Base-by-base conservation (phyloP, 176 grass and related monocot genomes). In the Ananas comosus region DNA sequence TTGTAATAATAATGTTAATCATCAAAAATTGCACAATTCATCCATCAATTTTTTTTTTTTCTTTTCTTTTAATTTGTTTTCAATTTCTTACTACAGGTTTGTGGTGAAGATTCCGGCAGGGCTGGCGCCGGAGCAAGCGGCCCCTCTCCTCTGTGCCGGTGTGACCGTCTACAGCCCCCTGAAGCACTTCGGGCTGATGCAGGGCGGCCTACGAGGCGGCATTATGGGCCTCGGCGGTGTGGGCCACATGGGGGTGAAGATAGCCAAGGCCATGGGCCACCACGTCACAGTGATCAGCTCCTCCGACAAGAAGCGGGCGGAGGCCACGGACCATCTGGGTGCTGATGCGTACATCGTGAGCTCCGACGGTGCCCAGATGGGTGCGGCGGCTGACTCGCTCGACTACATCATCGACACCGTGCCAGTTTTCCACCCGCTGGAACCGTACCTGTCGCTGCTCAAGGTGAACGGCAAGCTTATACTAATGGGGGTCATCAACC, bases 361-460 rank as follows among this genome's bases (percentile, higher is more conserved):
- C 82, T 86, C 94, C 50, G 89, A 93, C 70, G 64, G 18, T 21
- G 80, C 42, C 10, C 69, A 80, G 21, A 91, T 99, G 84, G 87
- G 50, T 1, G 67, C 89, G 6, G 82, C 72, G 9, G 70, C 48
- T 10, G 87, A 90, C 75, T 82, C 79, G 9, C 77, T 99, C 11
- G 94, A 99, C 76, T 99, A 99, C 84, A 90, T 99, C 78, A 91
- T 99, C 77, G 85, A 99, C 85, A 99, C 94, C 2, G 80, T 99
- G 51, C 94, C 94, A 12, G 94, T 21, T 18, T 73, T 83, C 24
- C 94, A 99, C 75, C 89, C 94, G 8, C 63, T 99, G 33, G 94
- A 88, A 51, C 94, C 89, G 0, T 99, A 91, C 84, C 89, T 99
- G 17, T 57, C 87, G 48, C 72, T 99, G 72, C 94, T 99, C 14